phyloP scores from a whole-genome alignment of 306 rosid genomes.

The Acacia confusa region DNA sequence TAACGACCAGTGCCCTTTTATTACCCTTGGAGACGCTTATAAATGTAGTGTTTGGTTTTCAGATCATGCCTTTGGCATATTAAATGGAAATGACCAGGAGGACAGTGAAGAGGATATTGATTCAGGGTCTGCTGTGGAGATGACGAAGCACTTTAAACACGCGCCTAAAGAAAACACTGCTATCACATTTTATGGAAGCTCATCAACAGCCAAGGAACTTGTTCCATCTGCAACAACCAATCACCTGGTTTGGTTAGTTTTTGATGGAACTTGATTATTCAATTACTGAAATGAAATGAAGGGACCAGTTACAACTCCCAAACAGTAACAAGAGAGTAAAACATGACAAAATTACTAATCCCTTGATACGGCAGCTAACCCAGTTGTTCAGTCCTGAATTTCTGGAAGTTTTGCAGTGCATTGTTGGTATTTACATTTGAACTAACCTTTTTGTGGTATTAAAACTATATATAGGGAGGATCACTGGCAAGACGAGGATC shows the following conservation, averaged over 20 bases:
- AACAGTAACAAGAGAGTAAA: not conserved
- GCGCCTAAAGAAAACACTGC: slow-evolving; percentile 33
- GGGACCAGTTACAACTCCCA: not conserved
- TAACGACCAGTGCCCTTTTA: slow-evolving; percentile 7
- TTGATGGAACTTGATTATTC: not conserved
- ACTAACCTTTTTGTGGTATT: slow-evolving; percentile 23
- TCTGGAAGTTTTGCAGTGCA: not conserved
- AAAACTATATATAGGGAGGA: slow-evolving; percentile 51
- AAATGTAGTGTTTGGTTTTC: slow-evolving; percentile 40
- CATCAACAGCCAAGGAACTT: slow-evolving; percentile 39
- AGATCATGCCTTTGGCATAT: slow-evolving; percentile 41
- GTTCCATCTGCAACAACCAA: slow-evolving; percentile 34
- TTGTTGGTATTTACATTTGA: slow-evolving; percentile 26
- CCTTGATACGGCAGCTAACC: not conserved
- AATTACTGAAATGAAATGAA: not conserved
- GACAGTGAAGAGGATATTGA: slow-evolving; percentile 35
- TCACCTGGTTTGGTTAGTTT: slow-evolving; percentile 50
- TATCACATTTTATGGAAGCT: slow-evolving; percentile 33
- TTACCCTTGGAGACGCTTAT: slow-evolving; percentile 31
- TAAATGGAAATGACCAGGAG: slow-evolving; percentile 39
- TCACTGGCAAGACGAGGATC: slow-evolving; percentile 43
- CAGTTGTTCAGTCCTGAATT: not conserved
- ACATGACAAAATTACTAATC: not conserved
- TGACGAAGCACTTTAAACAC: slow-evolving; percentile 29
- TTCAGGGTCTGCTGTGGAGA: slow-evolving; percentile 38